These are phyloP conservation scores for Debaryomycetaceae sp. DNA, from an alignment of 1,139 yeast genomes.

Conservation along the genomic window DNA sequence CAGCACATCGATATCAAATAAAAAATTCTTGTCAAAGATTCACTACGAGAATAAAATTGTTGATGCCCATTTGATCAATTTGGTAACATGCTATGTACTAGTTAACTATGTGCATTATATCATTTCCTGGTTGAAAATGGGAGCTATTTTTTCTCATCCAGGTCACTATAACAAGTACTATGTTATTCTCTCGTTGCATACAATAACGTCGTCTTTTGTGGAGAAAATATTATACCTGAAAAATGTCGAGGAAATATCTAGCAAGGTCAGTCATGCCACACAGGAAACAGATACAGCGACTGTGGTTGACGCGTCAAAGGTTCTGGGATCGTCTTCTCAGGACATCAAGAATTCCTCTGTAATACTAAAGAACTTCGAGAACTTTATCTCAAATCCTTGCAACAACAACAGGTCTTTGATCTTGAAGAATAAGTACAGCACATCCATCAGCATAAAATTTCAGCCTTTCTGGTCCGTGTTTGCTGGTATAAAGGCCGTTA, in stretches of 20 bases:
- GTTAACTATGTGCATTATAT: constrained; percentile 29
- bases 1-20: constrained; percentile 12
- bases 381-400: constrained; percentile 44
- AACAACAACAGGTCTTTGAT: constrained; percentile 18
- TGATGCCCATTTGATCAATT: constrained; percentile 21
- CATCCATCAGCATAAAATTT: constrained; percentile 26
- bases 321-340: background rate
- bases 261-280: background rate
- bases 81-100: constrained; percentile 26
- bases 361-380: constrained; percentile 55
- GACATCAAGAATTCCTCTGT: constrained; percentile 21
- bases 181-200: constrained; percentile 3
- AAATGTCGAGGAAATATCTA: constrained; percentile 2
- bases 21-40: constrained; percentile 12
- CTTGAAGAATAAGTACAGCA: constrained; percentile 3
- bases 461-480: constrained; percentile 70
- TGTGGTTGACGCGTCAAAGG: background rate
- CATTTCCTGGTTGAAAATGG: constrained; percentile 5
- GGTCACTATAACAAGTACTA: constrained; percentile 2
- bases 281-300: background rate
- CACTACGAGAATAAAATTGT: constrained; percentile 17
- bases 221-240: constrained; percentile 1
- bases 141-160: background rate
- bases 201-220: constrained; percentile 1
- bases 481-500: constrained; percentile 58